Percentiles rank a stretch among this genome's conserved stretches.
Conservation (phyloP, 2,329 filamentous ascomycete species). For the Beauveria bassiana region DNA sequence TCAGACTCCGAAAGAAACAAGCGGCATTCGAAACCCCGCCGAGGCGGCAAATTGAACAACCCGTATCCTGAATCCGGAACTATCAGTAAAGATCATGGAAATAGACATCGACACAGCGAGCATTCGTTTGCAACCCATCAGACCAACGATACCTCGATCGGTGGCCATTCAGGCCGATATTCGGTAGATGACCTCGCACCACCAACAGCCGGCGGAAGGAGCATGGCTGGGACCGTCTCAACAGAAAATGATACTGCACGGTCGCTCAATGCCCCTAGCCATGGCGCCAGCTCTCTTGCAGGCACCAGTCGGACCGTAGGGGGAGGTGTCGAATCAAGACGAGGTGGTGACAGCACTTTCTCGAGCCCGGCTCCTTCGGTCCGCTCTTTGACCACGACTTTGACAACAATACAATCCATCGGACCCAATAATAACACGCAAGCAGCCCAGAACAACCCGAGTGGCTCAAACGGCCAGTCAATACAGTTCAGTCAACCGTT, state of each 20-base stretch:
- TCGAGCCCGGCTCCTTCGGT: slow-evolving; percentile 76
- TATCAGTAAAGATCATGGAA: slow-evolving; percentile 25
- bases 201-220: slow-evolving; percentile 59
- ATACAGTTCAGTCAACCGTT: slow-evolving; percentile 61
- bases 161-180: slow-evolving; percentile 48
- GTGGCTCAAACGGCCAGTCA: slow-evolving; percentile 30
- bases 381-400: slow-evolving; percentile 71
- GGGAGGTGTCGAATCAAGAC: slow-evolving; percentile 57
- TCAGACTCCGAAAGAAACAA: slow-evolving; percentile 47
- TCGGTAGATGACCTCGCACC: slow-evolving; percentile 52
- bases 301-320: slow-evolving; percentile 67
- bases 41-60: slow-evolving; percentile 64
- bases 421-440: slow-evolving; percentile 50
- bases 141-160: slow-evolving; percentile 48
- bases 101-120: slow-evolving; percentile 31
- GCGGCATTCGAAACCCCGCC: slow-evolving; percentile 44
- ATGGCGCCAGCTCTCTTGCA: slow-evolving; percentile 56
- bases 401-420: slow-evolving; percentile 77
- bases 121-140: slow-evolving; percentile 49
- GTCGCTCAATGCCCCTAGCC: slow-evolving; percentile 70
- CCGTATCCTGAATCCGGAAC: slow-evolving; percentile 82
- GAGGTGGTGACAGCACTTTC: slow-evolving; percentile 69
- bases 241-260: slow-evolving; percentile 71
- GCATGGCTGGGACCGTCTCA: slow-evolving; percentile 70
- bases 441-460: slow-evolving; percentile 29